phyloP scores from a whole-genome alignment of 2,329 filamentous ascomycete species.

The Corynespora cassiicola region DNA sequence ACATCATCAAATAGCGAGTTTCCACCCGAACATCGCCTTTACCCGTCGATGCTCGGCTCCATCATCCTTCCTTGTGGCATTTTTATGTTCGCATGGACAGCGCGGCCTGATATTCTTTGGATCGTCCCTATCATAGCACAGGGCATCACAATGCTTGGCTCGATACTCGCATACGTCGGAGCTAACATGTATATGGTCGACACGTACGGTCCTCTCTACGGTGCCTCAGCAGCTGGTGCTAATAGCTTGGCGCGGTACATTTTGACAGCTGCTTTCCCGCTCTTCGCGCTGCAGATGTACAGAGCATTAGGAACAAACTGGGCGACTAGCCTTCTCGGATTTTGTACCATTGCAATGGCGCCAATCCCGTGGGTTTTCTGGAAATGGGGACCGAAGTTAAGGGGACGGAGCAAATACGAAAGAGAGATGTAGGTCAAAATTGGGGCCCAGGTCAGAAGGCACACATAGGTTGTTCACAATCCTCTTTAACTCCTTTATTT shows the following conservation, averaged over 20 bases:
- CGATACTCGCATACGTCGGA: conserved; percentile 41
- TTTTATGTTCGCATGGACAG: conserved; percentile 51
- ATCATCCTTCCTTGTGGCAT: conserved; percentile 38
- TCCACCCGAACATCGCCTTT: conserved; percentile 40
- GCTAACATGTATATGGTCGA: conserved; percentile 59
- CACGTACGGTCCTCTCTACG: conserved; percentile 60
- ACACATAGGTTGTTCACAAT: too few relatives aligned
- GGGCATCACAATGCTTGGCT: conserved; percentile 30
- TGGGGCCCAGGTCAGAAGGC: too few relatives aligned
- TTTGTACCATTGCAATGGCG: conserved; percentile 41
- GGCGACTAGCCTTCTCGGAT: conserved; percentile 39
- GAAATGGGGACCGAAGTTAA: conserved; percentile 17
- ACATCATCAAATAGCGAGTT: conserved; percentile 2
- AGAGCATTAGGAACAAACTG: conserved; percentile 34
- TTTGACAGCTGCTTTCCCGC: conserved; percentile 63
- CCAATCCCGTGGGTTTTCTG: conserved; percentile 43
- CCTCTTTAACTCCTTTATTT: too few relatives aligned
- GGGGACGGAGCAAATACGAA: conserved; percentile 19
- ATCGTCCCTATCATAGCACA: conserved; percentile 44
- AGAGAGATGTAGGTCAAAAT: conserved; percentile 1
- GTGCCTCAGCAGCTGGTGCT: conserved; percentile 65
- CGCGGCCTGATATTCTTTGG: conserved; percentile 44
- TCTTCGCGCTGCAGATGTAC: conserved; percentile 62
- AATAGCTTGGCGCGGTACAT: conserved; percentile 64
- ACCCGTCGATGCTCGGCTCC: conserved; percentile 42